Conservation (phyloP, 73 alveolate species). For the Effrenium voratum region DNA sequence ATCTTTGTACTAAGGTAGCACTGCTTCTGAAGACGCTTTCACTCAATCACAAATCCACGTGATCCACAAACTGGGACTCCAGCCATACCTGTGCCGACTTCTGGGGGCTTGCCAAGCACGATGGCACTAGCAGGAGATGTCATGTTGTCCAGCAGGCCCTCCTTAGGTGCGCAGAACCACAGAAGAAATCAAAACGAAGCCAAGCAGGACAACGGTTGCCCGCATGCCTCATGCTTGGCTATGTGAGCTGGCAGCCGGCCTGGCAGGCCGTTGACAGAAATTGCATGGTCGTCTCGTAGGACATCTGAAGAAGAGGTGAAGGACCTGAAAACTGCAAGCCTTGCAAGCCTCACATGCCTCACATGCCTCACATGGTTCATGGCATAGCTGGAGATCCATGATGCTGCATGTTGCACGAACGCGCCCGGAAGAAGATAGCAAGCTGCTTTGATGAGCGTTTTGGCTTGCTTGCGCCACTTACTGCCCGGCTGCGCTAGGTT, state of each 20-base stretch:
- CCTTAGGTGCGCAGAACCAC: no score
- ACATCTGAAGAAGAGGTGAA: slow-evolving; percentile 96
- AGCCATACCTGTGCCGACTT: slow-evolving; percentile 96
- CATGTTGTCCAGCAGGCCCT: slow-evolving; percentile 66
- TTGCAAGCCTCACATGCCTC: no score
- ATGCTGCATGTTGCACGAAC: no score
- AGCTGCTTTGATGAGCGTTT: no score
- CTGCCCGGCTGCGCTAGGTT: no score
- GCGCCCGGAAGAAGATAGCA: no score
- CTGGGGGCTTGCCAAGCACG: slow-evolving; percentile 96
- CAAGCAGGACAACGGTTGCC: not conserved
- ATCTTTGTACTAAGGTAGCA: not conserved
- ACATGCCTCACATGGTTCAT: no score
- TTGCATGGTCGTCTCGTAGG: slow-evolving; percentile 96
- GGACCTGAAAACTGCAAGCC: slow-evolving; percentile 36
- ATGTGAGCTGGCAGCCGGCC: not conserved
- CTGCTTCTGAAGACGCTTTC: not conserved
- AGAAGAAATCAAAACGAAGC: not conserved
- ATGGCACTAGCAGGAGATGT: slow-evolving; percentile 94
- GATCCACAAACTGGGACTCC: not conserved
- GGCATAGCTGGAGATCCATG: no score
- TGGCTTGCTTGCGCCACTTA: no score
- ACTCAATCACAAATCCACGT: no score
- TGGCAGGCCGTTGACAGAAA: slow-evolving; percentile 95
- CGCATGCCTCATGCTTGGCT: not conserved